Evolutionary conservation across 1,139 yeast species (phyloP), one percentile per base, ranked within the genome.

Genomic region (Suhomyces taliae): DNA sequence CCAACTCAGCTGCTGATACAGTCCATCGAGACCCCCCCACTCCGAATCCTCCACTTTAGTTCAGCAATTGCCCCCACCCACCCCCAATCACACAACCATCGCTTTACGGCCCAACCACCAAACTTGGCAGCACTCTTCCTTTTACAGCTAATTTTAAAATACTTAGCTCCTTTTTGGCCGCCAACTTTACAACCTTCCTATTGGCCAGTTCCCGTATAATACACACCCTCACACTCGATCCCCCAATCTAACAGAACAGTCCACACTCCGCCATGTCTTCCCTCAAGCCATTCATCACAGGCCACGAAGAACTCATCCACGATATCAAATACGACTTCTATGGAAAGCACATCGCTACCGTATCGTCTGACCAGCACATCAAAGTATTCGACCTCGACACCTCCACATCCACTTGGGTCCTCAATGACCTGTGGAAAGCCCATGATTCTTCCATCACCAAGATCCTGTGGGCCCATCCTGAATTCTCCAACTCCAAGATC

Each of bases 401-500:
- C 11, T 53, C 70, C 27, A 67, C 80, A 7, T 70, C 73, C 31
- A 78, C 82, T 31, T 91, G 97, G 97, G 81, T 80, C 12, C 67
- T 87, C 46, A 83, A 85, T 56, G 97, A 90, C 65, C 84, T 87
- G 53, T 91, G 97, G 95, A 87, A 87, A 57, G 98, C 98, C 1
- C 99, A 93, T 62, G 97, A 93, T 58, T 85, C 96, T 7, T 83
- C 91, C 53, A 80, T 93, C 31, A 87, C 89, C 39, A 82, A 86
- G 55, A 74, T 93, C 6, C 82, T 84, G 45, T 93, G 97, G 96
- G 97, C 98, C 0, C 87, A 89, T 47, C 99, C 99, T 1, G 95
- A 90, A 64, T 90, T 83, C 64, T 95, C 96, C 6, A 88, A 89
- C 59, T 66, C 73, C 43, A 74, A 72, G 54, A 74, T 93, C 7